Conservation (phyloP, 768 basidiomycete genomes). For the Obba rivulosa region DNA sequence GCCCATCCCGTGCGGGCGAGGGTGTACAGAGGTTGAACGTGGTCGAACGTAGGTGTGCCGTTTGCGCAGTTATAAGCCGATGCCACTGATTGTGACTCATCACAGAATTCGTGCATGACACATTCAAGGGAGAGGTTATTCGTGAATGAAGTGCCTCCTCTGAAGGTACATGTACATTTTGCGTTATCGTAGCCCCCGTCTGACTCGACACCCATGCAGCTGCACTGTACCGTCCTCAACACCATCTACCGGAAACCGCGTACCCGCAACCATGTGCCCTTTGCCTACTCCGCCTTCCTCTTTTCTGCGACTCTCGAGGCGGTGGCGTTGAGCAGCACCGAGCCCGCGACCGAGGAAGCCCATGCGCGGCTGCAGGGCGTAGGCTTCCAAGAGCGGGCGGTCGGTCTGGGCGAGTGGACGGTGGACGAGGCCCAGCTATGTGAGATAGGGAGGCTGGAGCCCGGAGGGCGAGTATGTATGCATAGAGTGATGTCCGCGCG, state of each 20-base stretch:
- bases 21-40: constrained; percentile 24
- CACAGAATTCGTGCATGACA: constrained; percentile 25
- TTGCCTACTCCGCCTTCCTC: constrained; percentile 32
- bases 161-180: constrained; percentile 25
- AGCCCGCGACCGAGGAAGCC: neutral
- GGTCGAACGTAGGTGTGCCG: constrained; percentile 29
- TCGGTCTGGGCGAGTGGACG: constrained; percentile 48
- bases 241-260: constrained; percentile 28
- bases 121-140: constrained; percentile 28
- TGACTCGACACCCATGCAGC: constrained; percentile 12
- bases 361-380: neutral
- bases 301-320: constrained; percentile 22
- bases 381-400: constrained; percentile 7
- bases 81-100: too few relatives aligned
- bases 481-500: constrained; percentile 15
- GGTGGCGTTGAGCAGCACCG: neutral
- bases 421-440: constrained; percentile 61
- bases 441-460: constrained; percentile 64
- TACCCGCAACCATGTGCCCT: constrained; percentile 29
- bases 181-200: neutral
- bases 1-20: constrained; percentile 32
- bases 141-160: constrained; percentile 25
- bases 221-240: constrained; percentile 33
- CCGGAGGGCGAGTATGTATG: constrained; percentile 57
- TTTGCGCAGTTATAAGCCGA: neutral